Evolutionary conservation across 2,329 filamentous ascomycete species (phyloP).

Genomic region (Colletotrichum godetiae): DNA sequence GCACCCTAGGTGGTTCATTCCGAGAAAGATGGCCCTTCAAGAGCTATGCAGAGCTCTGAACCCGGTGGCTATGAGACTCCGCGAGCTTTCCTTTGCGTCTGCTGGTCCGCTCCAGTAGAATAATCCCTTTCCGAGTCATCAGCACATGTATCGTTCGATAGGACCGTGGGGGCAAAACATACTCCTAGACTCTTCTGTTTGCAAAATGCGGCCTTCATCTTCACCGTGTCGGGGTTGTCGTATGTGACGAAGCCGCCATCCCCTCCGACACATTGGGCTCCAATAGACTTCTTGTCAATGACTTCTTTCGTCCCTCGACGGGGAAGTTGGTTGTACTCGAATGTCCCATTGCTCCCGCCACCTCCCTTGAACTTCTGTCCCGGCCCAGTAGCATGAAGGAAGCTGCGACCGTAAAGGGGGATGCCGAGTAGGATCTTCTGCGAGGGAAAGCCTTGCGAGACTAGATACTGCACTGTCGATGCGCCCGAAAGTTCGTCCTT

Average conservation of each 20-base stretch:
- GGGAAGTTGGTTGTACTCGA: conserved; percentile 80
- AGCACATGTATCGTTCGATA: neutral
- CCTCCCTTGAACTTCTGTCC: conserved; percentile 69
- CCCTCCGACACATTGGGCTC: conserved; percentile 77
- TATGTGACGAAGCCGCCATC: conserved; percentile 85
- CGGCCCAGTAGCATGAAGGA: conserved; percentile 72
- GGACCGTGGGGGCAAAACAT: conserved; percentile 42
- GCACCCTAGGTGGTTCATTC: conserved; percentile 16
- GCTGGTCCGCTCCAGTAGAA: conserved; percentile 87
- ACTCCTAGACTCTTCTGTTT: conserved; percentile 76
- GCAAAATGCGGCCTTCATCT: conserved; percentile 79
- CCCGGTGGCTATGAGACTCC: conserved; percentile 69
- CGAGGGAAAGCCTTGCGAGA: conserved; percentile 73
- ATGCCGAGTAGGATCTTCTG: conserved; percentile 81
- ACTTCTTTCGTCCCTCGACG: conserved; percentile 70
- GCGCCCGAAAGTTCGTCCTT: conserved; percentile 74
- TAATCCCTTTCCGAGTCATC: conserved; percentile 65
- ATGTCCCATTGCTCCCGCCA: conserved; percentile 74
- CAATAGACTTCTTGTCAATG: conserved; percentile 74
- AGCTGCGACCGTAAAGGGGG: conserved; percentile 80
- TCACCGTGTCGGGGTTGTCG: conserved; percentile 81
- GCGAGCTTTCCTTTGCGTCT: conserved; percentile 69
- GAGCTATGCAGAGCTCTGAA: conserved; percentile 68
- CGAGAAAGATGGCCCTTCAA: conserved; percentile 34
- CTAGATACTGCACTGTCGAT: conserved; percentile 73